These are phyloP conservation scores for Helotiales sp. DNA, from an alignment of 2,329 filamentous ascomycete species.

Conservation along the genomic window DNA sequence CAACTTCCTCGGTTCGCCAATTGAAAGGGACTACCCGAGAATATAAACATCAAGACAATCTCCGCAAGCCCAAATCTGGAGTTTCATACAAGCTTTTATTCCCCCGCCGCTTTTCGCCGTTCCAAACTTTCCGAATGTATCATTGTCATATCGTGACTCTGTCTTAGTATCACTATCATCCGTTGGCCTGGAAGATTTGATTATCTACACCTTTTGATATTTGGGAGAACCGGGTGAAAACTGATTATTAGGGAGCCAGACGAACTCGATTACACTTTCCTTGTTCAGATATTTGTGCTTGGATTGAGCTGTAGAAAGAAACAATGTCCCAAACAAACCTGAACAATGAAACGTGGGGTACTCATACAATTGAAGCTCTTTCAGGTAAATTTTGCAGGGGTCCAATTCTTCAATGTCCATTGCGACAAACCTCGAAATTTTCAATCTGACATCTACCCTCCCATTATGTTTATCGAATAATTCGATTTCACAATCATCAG, in stretches of 20 bases:
- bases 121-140: neutral
- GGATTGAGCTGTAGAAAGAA: neutral
- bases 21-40: neutral
- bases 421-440: neutral
- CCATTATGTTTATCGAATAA: neutral
- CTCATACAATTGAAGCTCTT: neutral
- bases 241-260: no score
- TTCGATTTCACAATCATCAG: no score
- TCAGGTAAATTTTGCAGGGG: neutral
- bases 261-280: neutral
- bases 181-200: no score
- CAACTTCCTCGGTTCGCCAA: neutral
- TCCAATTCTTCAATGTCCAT: neutral
- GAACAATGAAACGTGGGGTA: neutral
- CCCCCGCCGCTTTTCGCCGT: no score
- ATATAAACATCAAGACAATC: neutral
- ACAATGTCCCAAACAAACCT: neutral
- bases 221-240: no score
- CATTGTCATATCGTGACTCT: no score
- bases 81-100: neutral
- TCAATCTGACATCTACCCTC: neutral
- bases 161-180: no score
- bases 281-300: neutral
- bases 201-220: no score
- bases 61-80: neutral